Evolutionary conservation across 1,139 yeast species (phyloP).

Genomic region (Pichia sorboxylosa): DNA sequence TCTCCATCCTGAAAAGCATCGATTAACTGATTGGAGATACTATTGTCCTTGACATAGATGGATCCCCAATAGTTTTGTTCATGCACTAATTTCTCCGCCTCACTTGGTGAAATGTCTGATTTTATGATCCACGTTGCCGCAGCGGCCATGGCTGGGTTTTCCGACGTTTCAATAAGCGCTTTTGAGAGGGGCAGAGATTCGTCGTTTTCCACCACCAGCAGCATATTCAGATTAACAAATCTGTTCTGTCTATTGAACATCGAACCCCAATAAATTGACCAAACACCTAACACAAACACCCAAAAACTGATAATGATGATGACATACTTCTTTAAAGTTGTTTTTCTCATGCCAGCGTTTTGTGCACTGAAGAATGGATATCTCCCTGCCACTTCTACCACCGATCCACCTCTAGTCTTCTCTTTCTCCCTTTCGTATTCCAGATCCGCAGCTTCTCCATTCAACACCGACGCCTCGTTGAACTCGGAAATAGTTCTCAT

Average conservation of each 20-base stretch:
- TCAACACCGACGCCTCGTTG: constrained; percentile 14
- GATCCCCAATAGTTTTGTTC: constrained; percentile 46
- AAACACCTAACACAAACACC: constrained; percentile 26
- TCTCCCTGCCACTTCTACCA: constrained; percentile 5
- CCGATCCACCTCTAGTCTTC: constrained; percentile 1
- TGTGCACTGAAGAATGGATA: constrained; percentile 11
- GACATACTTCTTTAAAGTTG: constrained; percentile 8
- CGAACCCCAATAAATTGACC: constrained; percentile 55
- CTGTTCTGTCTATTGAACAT: constrained; percentile 32
- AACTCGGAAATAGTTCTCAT: constrained; percentile 18
- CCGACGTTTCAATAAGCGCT: constrained; percentile 22
- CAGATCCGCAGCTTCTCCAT: constrained; percentile 10
- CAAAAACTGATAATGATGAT: constrained; percentile 13
- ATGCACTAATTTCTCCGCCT: constrained; percentile 31
- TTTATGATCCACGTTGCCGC: constrained; percentile 33
- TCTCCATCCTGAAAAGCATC: constrained; percentile 23
- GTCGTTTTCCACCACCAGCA: constrained; percentile 38
- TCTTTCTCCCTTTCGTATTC: constrained; percentile 2
- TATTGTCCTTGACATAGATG: constrained; percentile 27
- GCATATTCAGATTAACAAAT: constrained; percentile 30
- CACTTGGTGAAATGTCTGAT: constrained; percentile 13
- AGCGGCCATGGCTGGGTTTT: constrained; percentile 13
- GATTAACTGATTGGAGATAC: constrained; percentile 26
- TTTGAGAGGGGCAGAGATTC: constrained; percentile 27
- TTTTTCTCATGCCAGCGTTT: constrained; percentile 7